phyloP scores from a whole-genome alignment of 2,329 filamentous ascomycete genomes.

The Sporothrix protearum region DNA sequence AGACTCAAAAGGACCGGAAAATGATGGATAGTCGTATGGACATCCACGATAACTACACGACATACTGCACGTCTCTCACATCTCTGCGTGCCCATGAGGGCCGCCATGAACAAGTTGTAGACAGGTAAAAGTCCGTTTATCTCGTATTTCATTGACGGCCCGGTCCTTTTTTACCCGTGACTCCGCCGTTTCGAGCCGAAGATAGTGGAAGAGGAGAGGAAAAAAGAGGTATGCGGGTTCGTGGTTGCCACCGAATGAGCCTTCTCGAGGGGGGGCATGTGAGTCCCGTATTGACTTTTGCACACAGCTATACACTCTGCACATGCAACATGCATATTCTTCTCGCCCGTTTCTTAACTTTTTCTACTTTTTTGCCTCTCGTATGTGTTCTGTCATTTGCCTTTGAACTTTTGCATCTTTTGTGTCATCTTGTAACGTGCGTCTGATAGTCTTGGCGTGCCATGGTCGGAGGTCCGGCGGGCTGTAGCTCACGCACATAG shows the following conservation, averaged over 20 bases:
- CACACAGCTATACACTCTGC: neutral
- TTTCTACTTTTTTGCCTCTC: neutral
- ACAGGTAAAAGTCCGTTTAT: slow-evolving; percentile 3
- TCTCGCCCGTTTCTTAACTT: neutral
- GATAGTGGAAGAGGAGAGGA: too few species aligned
- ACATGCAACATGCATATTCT: neutral
- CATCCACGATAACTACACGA: neutral
- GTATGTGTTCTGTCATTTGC: neutral
- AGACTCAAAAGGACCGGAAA: neutral
- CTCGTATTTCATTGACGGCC: neutral
- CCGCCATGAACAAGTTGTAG: neutral
- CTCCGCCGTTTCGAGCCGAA: neutral
- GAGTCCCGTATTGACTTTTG: neutral
- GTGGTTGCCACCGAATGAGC: neutral
- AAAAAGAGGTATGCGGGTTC: neutral
- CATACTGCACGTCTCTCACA: neutral
- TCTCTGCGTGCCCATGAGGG: neutral
- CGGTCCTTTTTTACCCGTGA: neutral
- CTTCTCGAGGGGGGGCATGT: neutral
- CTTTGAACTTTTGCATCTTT: neutral
- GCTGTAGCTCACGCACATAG: neutral
- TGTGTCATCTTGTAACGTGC: neutral
- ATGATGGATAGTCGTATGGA: neutral
- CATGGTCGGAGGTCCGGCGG: slow-evolving; percentile 17
- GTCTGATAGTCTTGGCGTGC: neutral